These are phyloP conservation scores for Rhizopus delemar DNA, from an alignment of 371 early-diverging fungal genomes.

Conservation along the genomic window DNA sequence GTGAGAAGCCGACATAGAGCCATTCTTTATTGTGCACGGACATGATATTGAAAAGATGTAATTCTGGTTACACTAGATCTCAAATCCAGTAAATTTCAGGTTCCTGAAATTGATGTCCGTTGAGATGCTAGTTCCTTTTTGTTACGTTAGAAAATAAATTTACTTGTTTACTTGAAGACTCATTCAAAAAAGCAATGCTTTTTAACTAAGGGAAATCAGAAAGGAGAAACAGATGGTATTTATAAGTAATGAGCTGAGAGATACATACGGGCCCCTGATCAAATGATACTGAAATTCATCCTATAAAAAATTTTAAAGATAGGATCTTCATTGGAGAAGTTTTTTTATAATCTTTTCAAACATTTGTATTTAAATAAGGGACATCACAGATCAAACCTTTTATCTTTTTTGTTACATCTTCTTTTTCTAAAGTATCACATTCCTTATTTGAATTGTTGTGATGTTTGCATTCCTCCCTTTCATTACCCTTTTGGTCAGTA, in stretches of 20 bases:
- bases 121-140: too few species aligned
- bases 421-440: not conserved
- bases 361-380: slow-evolving; percentile 4
- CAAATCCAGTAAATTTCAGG: too few species aligned
- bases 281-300: slow-evolving; percentile 11
- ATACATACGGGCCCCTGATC: not conserved
- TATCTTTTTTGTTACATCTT: not conserved
- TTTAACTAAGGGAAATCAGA: too few species aligned
- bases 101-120: too few species aligned
- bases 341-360: not conserved
- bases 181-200: too few species aligned
- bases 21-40: too few species aligned
- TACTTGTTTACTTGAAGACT: too few species aligned
- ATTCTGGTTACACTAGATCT: too few species aligned
- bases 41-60: too few species aligned
- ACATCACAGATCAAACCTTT: not conserved
- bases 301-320: slow-evolving; percentile 13
- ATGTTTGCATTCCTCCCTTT: slow-evolving; percentile 2
- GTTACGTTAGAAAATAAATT: too few species aligned
- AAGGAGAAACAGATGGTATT: too few species aligned
- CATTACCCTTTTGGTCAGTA: slow-evolving; percentile 6
- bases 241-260: not conserved
- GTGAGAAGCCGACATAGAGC: too few species aligned
- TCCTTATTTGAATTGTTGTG: slow-evolving; percentile 4
- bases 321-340: slow-evolving; percentile 10